Conservation (phyloP, 192 early-diverging fungal species). For the Chytriomyces sp. region DNA sequence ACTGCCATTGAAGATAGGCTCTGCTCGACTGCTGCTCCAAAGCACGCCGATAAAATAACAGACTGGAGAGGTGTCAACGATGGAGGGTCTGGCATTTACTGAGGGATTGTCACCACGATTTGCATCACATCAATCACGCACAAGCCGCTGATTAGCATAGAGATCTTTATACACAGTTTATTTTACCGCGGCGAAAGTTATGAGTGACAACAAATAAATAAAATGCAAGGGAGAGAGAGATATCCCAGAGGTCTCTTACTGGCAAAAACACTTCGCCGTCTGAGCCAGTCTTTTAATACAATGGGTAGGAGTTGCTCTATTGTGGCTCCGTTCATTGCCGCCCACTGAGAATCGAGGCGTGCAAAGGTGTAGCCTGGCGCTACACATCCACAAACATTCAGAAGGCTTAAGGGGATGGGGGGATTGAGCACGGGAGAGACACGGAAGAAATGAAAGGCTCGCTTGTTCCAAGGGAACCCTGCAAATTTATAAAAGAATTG, state of each 20-base stretch:
- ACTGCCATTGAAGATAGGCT: too few relatives aligned
- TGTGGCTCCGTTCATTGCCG: constrained; percentile 1
- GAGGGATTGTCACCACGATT: too few relatives aligned
- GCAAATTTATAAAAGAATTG: background rate
- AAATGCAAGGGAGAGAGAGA: background rate
- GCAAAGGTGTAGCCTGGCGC: background rate
- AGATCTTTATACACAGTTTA: too few relatives aligned
- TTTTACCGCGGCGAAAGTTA: too few relatives aligned
- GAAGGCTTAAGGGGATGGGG: background rate
- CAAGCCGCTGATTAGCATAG: too few relatives aligned
- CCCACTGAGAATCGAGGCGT: background rate
- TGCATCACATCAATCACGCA: too few relatives aligned
- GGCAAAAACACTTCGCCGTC: background rate
- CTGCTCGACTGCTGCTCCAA: too few relatives aligned
- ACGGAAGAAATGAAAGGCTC: background rate
- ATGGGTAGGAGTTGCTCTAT: background rate
- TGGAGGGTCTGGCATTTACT: too few relatives aligned
- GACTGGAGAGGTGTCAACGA: too few relatives aligned
- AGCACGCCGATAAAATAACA: too few relatives aligned
- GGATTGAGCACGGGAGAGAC: background rate
- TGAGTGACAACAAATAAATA: background rate
- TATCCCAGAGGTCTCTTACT: background rate
- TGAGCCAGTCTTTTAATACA: background rate
- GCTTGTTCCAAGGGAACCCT: background rate
- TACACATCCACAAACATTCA: background rate